Evolutionary conservation across 2,329 filamentous ascomycete genomes (phyloP), one percentile per base, ranked within the genome.

Genomic region (Karstenula rhodostoma): DNA sequence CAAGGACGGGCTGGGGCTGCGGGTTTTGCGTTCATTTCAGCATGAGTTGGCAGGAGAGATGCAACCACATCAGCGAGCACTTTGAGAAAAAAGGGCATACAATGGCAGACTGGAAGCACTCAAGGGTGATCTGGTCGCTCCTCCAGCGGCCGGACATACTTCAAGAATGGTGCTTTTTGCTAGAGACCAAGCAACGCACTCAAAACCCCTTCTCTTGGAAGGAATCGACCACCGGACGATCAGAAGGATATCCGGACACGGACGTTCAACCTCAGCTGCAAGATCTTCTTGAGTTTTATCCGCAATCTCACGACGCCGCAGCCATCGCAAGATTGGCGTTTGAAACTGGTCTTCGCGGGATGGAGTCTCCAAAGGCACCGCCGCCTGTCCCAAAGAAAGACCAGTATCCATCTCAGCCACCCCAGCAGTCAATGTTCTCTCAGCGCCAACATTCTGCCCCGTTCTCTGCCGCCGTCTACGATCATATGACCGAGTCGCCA

Each of bases 21-120:
- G 88, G 88, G 8, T 89, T 90, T 72, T 90, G 88, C 67, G 85
- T 83, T 6, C 87, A 86, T 8, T 83, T 89, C 59, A 85, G 87
- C 58, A 82, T 82, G 12, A 84, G 85, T 32, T 85, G 87, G 62
- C 85, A 87, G 64, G 85, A 87, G 48, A 85, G 89, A 69, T 87
- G 89, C 60, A 86, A 89, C 68, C 88, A 90, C 62, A 84, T 90
- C 23, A 86, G 86, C n/a, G 78, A 81, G 4, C 88, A 90, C 67
- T 89, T 89, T 67, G 87, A 89, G 67, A 65, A 66, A 9, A 63
- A 69, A 4, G 59, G 63, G 10, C 81, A 84, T 73, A 86, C 83
- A 43, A 87, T 87, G 71, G 78, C 79, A n/a, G 83, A 89, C 60
- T 90, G 87, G 88, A 84, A 86, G 74, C 87, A 89, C 68, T 87